Evolutionary conservation across 108 stramenopile genomes (phyloP).

Genomic region (Epithemia pelagica): DNA sequence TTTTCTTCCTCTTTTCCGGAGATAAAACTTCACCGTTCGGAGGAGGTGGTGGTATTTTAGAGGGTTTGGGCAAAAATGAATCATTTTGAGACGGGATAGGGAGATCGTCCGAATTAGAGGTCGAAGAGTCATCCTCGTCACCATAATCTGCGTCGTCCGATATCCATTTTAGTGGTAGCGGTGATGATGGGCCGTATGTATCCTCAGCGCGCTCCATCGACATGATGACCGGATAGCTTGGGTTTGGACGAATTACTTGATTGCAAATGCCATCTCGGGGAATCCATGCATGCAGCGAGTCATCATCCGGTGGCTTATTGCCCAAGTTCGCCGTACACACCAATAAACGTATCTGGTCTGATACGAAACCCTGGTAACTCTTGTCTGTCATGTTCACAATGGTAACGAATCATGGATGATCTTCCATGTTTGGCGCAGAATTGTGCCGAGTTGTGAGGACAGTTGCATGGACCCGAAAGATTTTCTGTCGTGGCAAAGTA

Average conservation of each 20-base stretch:
- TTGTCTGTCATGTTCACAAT: no score
- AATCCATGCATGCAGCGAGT: conserved; percentile 40
- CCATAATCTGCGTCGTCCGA: no score
- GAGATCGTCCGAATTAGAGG: background rate
- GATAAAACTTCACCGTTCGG: background rate
- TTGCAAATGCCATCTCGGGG: conserved; percentile 33
- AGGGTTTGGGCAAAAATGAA: background rate
- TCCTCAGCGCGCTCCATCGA: background rate
- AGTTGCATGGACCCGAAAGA: no score
- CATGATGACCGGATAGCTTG: background rate
- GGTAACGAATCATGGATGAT: no score
- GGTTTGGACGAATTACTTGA: conserved; percentile 7
- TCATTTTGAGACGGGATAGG: background rate
- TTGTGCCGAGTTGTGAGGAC: no score
- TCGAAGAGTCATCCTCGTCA: background rate
- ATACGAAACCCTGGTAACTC: background rate
- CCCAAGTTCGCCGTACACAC: conserved; percentile 38
- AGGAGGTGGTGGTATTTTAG: background rate
- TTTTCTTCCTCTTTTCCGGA: background rate
- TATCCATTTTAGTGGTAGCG: background rate
- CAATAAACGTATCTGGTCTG: conserved; percentile 11
- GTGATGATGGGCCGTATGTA: background rate
- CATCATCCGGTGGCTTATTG: conserved; percentile 33
- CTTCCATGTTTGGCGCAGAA: no score
- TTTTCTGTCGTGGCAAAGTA: no score